phyloP scores from a whole-genome alignment of 2,329 filamentous ascomycete species.

The Thielaviopsis populi region DNA sequence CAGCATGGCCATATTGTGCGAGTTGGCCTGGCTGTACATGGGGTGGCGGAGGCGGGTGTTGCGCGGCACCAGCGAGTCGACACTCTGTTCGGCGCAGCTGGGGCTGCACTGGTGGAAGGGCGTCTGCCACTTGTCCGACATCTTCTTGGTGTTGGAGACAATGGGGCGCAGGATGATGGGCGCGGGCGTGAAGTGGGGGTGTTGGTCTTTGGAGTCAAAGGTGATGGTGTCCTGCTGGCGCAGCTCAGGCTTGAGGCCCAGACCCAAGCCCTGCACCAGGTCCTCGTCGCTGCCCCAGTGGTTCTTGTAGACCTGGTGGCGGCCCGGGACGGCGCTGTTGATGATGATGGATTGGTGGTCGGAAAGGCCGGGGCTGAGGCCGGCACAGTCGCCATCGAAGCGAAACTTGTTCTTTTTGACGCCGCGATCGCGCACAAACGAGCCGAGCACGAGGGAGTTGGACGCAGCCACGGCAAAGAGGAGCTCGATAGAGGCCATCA shows the following conservation, averaged over 20 bases:
- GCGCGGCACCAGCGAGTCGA: conserved; percentile 30
- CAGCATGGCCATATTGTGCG: conserved; percentile 21
- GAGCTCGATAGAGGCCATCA: conserved; percentile 80
- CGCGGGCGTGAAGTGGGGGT: conserved; percentile 25
- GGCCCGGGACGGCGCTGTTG: conserved; percentile 26
- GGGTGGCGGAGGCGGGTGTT: conserved; percentile 20
- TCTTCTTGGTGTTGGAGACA: conserved; percentile 19
- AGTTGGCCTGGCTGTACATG: conserved; percentile 4
- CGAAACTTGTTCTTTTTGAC: conserved; percentile 80
- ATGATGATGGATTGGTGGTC: conserved; percentile 7
- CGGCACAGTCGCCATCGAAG: conserved; percentile 20
- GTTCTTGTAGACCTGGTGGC: conserved; percentile 30
- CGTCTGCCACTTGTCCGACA: conserved; percentile 34
- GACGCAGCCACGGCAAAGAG: conserved; percentile 75
- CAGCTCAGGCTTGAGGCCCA: conserved; percentile 44
- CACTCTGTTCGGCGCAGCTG: conserved; percentile 29
- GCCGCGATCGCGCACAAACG: conserved; percentile 80
- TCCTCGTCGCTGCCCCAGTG: conserved; percentile 88
- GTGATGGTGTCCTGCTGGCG: conserved; percentile 22
- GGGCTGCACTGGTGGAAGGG: conserved; percentile 25
- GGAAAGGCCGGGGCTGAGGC: not conserved
- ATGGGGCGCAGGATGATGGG: conserved; percentile 18
- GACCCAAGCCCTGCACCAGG: conserved; percentile 64
- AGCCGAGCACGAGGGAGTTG: conserved; percentile 79
- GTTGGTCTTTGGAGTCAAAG: conserved; percentile 20